Evolutionary conservation across 1,284 basidiomycete species (phyloP), one percentile per base, ranked within the genome.

Genomic region (Cutaneotrichosporon cutaneum): DNA sequence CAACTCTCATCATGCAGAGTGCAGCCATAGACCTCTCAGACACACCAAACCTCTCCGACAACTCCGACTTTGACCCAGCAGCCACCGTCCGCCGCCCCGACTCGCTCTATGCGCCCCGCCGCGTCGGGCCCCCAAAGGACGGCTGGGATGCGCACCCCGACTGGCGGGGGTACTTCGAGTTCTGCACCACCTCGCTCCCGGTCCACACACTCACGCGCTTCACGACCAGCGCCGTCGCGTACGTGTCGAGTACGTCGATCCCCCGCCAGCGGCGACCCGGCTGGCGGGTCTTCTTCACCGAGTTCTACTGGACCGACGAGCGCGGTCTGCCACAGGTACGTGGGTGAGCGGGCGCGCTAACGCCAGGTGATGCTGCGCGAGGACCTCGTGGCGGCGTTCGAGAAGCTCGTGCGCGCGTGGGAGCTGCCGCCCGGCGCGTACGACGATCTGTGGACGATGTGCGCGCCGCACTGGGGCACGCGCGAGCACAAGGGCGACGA

Each of bases 221-320:
- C 48, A 30, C 48, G 16, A 51, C 48, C 3, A 51, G 48, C 26
- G 48, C 48, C 6, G 48, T 51, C 13, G 48, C 24, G 18, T 51
- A 51, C 26, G 48, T 51, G 14, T 51, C 48, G 26, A 51, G 48
- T 27, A 30, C 48, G 18, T 51, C 48, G 27, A 51, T 51, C 8
- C 26, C 48, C 14, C 18, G 26, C 18, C 48, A 27, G 16, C 24
- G 18, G 26, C 3, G 24, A 27, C 26, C 24, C 24, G 45, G 24
- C 21, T 51, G 48, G 48, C 48, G 48, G 16, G 48, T 51, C 26
- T 51, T 51, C 48, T 51, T 51, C 27, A 51, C 48, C 26, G 48
- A 51, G 48, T 51, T 51, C 48, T 51, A 51, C 27, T 51, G 48
- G 48, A n/a, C 18, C 13, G 48, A 51, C 27, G 48, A 51, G 48